Base-by-base conservation (phyloP, 192 early-diverging fungal genomes). In the Coemansia aciculifera region DNA sequence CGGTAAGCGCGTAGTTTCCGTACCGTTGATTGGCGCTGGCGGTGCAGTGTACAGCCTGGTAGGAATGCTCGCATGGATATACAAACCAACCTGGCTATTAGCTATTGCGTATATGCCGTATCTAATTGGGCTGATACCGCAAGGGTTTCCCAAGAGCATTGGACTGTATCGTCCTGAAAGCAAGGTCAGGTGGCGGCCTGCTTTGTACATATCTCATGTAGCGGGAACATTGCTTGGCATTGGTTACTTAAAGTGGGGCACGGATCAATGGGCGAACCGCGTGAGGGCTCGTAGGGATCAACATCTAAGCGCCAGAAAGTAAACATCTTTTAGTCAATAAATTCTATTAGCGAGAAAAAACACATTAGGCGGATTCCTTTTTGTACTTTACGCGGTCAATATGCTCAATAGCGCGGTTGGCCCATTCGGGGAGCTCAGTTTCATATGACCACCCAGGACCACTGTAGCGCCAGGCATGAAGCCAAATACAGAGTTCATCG, bases 401-500 rank as follows among this genome's bases (percentile, higher is more conserved):
- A 12, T 84, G 82, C 17, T 66, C 60, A n/a, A 62, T 83, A 15
- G 82, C 84, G 17, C 83, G 84, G 19, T 75, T 68, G 1, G 93
- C 92, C 96, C 96, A 98, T 7, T 79, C 85, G 3, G 96, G 96
- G 27, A 90, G 64, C 43, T 83, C 76, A 0, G 94, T 94, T 68
- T 95, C 90, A 77, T 88, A 94, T 1, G 77, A 65, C 92, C 93
- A 95, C 1, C 84, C 89, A 5, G 87, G 77, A 0, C 88, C 90
- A 36, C 83, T 80, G 76, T 96, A 96, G 59, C 87, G 86, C 84
- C 86, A 93, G n/a, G 94, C 92, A 75, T 99, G 96, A 48, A 99
- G 86, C 87, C 87, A 99, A 66, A 99, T 95, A 19, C 74, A 77
- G 17, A 95, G 85, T 74, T 95, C 86, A 56, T 93, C 87, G 1